phyloP scores from a whole-genome alignment of 805 yeast species.

The Kodamaea restingae region DNA sequence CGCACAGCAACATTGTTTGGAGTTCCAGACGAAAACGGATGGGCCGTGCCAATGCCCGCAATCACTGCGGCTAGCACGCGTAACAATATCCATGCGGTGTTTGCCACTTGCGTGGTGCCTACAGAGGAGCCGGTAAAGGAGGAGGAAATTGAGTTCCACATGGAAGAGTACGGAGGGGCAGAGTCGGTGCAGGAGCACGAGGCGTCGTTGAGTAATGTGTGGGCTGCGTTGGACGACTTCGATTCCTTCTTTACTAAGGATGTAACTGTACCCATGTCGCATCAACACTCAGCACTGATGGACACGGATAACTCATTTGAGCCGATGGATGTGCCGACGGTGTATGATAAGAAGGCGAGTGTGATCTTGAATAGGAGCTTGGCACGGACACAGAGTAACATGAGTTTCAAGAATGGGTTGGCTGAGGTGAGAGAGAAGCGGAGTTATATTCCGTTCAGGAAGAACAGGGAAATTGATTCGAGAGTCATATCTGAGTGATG shows the following conservation, averaged over 20 bases:
- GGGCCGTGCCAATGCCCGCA: conserved; percentile 97
- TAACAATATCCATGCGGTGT: conserved; percentile 93
- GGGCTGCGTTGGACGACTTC: conserved; percentile 86
- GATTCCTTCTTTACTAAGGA: conserved; percentile 84
- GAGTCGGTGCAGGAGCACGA: conserved; percentile 62
- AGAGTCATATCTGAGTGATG: too few species aligned
- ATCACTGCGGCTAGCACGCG: conserved; percentile 84
- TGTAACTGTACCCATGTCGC: conserved; percentile 24
- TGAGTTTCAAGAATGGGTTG: conserved; percentile 71
- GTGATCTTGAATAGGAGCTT: conserved; percentile 68
- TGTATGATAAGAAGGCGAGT: conserved; percentile 76
- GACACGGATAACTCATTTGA: conserved; percentile 55
- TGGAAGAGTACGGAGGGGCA: conserved; percentile 47
- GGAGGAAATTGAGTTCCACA: conserved; percentile 49
- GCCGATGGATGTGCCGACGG: conserved; percentile 68
- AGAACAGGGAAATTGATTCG: conserved; percentile 23
- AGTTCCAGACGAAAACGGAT: conserved; percentile 90
- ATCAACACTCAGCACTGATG: conserved; percentile 49
- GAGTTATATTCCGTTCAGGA: conserved; percentile 42
- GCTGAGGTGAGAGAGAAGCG: conserved; percentile 46
- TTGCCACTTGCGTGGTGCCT: conserved; percentile 67
- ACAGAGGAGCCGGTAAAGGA: conserved; percentile 32
- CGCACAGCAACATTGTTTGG: conserved; percentile 89
- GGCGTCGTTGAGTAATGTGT: conserved; percentile 80
- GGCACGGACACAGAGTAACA: conserved; percentile 68